Conservation (phyloP, 148 eudicot species). For the Cornus florida region DNA sequence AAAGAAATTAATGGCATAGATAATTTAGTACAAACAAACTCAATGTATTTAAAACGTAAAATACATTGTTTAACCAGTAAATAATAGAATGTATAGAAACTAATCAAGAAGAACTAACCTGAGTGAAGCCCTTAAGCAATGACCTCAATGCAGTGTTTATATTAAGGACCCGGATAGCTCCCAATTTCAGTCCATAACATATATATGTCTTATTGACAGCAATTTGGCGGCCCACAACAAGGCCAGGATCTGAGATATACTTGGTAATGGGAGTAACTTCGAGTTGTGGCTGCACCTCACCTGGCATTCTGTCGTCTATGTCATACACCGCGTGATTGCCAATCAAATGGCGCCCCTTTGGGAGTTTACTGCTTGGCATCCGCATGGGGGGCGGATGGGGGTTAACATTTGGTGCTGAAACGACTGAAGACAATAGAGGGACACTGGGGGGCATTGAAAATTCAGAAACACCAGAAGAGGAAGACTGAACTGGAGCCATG, state of each 20-base stretch:
- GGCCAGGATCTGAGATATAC: slow-evolving; percentile 86
- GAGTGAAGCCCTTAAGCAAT: slow-evolving; percentile 82
- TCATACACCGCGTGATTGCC: slow-evolving; percentile 70
- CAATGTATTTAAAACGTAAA: background rate
- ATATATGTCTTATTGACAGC: slow-evolving; percentile 91
- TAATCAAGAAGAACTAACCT: slow-evolving; percentile 46
- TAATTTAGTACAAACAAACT: background rate
- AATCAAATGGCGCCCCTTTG: slow-evolving; percentile 76
- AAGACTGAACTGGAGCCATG: slow-evolving; percentile 28
- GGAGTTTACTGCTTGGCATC: slow-evolving; percentile 77
- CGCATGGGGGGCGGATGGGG: slow-evolving; percentile 49
- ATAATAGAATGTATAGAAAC: background rate
- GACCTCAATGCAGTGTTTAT: slow-evolving; percentile 91
- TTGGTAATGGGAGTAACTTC: slow-evolving; percentile 97
- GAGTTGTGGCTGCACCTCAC: slow-evolving; percentile 95
- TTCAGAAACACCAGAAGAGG: slow-evolving; percentile 47
- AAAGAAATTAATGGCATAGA: background rate
- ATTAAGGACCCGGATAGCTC: slow-evolving; percentile 84
- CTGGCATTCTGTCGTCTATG: slow-evolving; percentile 69
- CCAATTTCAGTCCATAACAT: slow-evolving; percentile 92
- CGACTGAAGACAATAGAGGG: slow-evolving; percentile 16
- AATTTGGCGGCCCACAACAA: slow-evolving; percentile 84
- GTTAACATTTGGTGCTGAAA: slow-evolving; percentile 21
- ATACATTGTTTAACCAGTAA: background rate
- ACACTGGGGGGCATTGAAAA: slow-evolving; percentile 21